These are phyloP conservation scores for Urtica urens DNA, from an alignment of 306 rosid species.

Conservation along the genomic window DNA sequence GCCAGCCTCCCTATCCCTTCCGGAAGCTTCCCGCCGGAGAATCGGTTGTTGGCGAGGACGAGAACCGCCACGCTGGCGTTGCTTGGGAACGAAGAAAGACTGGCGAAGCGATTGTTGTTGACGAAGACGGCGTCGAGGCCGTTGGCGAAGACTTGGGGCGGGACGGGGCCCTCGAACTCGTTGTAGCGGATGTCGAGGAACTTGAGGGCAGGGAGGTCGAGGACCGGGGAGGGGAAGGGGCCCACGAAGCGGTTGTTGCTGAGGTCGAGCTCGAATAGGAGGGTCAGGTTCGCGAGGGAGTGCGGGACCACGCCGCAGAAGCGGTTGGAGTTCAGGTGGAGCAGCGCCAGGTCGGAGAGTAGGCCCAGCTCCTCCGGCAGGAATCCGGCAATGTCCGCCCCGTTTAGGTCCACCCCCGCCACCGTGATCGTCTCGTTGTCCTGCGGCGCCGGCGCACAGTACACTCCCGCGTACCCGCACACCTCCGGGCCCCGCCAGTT, in stretches of 20 bases:
- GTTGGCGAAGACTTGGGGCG: slow-evolving; percentile 54
- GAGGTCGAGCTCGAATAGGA: slow-evolving; percentile 68
- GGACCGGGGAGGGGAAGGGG: slow-evolving; percentile 61
- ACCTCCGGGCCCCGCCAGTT: slow-evolving; percentile 76
- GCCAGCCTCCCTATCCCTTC: slow-evolving; percentile 51
- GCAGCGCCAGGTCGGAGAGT: slow-evolving; percentile 53
- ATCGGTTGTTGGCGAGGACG: slow-evolving; percentile 76
- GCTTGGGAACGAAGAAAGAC: slow-evolving; percentile 21
- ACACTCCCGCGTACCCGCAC: slow-evolving; percentile 63
- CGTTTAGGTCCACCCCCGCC: slow-evolving; percentile 78
- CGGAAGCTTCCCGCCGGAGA: slow-evolving; percentile 63
- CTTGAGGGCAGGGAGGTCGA: slow-evolving; percentile 38
- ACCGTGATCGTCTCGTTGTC: slow-evolving; percentile 49
- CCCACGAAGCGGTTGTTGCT: slow-evolving; percentile 87
- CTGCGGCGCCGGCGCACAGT: slow-evolving; percentile 48
- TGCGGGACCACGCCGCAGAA: slow-evolving; percentile 73
- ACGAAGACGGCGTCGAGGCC: slow-evolving; percentile 57
- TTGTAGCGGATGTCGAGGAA: slow-evolving; percentile 75
- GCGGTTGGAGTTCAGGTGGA: slow-evolving; percentile 74
- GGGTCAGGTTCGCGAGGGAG: slow-evolving; percentile 42
- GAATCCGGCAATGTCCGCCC: slow-evolving; percentile 70
- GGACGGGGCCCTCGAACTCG: slow-evolving; percentile 75
- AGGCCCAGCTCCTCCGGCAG: slow-evolving; percentile 66
- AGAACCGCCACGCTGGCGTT: slow-evolving; percentile 27
- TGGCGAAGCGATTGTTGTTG: slow-evolving; percentile 60